A percentile compares a stretch with the other conserved stretches of the same genome.
These are phyloP conservation scores for Aspergillus calidoustus DNA, from an alignment of 2,329 filamentous ascomycete species.

Conservation along the genomic window DNA sequence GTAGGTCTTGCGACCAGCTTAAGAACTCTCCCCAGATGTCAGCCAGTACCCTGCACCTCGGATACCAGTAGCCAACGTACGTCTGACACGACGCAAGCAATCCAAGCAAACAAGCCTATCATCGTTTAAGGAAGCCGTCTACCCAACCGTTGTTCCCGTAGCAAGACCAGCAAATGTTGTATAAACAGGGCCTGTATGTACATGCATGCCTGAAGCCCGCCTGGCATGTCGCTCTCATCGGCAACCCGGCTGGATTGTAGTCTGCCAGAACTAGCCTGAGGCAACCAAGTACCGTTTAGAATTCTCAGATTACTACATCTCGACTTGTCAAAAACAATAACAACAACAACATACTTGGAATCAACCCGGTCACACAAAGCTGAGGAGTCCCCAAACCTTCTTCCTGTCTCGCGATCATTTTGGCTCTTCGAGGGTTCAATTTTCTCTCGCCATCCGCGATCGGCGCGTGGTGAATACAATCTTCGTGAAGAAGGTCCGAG, in stretches of 20 bases:
- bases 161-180: not conserved
- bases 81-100: not conserved
- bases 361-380: not conserved
- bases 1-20: not conserved
- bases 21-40: not conserved
- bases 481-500: not conserved
- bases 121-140: not conserved
- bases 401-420: not conserved
- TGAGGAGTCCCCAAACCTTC: not conserved
- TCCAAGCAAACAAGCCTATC: not conserved
- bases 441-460: not conserved
- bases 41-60: not conserved
- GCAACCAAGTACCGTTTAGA: not conserved
- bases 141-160: constrained; percentile 10
- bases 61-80: not conserved
- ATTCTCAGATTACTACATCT: not conserved
- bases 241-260: not conserved
- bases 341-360: not conserved
- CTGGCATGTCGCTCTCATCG: not conserved
- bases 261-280: not conserved
- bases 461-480: not conserved
- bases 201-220: constrained; percentile 5
- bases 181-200: not conserved
- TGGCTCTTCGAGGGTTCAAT: not conserved
- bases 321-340: not conserved